Conservation (phyloP, 2,329 filamentous ascomycete species). For the Macrophomina pseudophaseolina region DNA sequence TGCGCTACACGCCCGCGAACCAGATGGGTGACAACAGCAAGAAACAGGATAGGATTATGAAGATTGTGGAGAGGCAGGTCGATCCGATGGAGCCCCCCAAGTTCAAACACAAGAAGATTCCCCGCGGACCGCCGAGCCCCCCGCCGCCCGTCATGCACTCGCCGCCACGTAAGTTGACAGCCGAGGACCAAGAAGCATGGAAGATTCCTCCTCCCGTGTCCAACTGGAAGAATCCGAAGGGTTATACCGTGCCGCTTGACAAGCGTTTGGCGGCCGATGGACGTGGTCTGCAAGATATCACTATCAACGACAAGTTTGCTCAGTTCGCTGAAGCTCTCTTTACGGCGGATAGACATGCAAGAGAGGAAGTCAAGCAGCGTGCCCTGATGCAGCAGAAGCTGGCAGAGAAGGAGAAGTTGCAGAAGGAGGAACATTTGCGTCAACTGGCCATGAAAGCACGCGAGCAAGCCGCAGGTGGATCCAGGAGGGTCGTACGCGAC, state of each 20-base stretch:
- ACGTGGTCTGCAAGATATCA: slow-evolving; percentile 86
- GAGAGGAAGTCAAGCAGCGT: slow-evolving; percentile 92
- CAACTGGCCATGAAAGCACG: slow-evolving; percentile 88
- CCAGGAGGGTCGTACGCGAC: slow-evolving; percentile 3
- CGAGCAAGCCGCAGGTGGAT: slow-evolving; percentile 70
- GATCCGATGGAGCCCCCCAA: slow-evolving; percentile 98
- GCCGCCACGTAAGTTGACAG: slow-evolving; percentile 90
- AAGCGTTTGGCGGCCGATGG: slow-evolving; percentile 95
- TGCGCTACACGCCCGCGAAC: slow-evolving; percentile 92
- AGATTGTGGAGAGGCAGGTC: slow-evolving; percentile 91
- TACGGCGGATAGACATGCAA: slow-evolving; percentile 90
- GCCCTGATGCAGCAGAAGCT: slow-evolving; percentile 94
- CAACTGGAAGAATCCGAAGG: slow-evolving; percentile 99
- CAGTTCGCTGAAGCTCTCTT: slow-evolving; percentile 94
- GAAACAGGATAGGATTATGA: slow-evolving; percentile 96
- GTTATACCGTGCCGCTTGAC: slow-evolving; percentile 93
- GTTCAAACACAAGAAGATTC: slow-evolving; percentile 99
- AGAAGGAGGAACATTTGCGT: slow-evolving; percentile 91
- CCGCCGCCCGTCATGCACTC: slow-evolving; percentile 95
- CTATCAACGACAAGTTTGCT: slow-evolving; percentile 98
- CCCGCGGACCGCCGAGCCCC: slow-evolving; percentile 86
- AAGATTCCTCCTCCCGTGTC: slow-evolving; percentile 86
- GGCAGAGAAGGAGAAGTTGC: slow-evolving; percentile 92
- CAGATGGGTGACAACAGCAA: slow-evolving; percentile 89
- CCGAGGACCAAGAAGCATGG: slow-evolving; percentile 97